A percentile compares a stretch with the other conserved stretches of the same genome.
These are phyloP conservation scores for Coemansia sp. DNA, from an alignment of 192 early-diverging fungal genomes.

Conservation along the genomic window DNA sequence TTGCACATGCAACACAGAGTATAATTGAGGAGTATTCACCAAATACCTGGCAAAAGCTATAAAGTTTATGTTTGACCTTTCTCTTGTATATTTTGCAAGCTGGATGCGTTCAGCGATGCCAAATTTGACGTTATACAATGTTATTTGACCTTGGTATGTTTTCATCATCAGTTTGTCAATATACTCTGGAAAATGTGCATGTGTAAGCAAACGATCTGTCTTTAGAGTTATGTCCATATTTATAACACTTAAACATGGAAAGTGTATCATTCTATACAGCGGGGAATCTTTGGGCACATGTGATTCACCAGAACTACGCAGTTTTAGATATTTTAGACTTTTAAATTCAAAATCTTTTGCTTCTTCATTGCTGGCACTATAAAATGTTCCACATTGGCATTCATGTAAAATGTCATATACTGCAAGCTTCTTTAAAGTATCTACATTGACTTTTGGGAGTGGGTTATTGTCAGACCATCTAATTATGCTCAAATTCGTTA, in stretches of 20 bases:
- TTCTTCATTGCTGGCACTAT: neutral
- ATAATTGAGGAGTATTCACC: neutral
- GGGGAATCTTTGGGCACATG: neutral
- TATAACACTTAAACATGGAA: neutral
- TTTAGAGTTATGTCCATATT: neutral
- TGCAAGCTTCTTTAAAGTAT: neutral
- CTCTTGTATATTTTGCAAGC: neutral
- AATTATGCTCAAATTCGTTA: neutral
- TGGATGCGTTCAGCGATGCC: neutral
- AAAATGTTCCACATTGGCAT: neutral
- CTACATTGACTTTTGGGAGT: neutral
- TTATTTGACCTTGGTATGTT: neutral
- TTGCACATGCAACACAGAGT: neutral
- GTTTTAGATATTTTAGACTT: neutral
- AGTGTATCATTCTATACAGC: neutral
- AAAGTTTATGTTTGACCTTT: neutral
- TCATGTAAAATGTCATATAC: neutral
- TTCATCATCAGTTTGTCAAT: neutral
- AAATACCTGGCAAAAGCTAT: neutral
- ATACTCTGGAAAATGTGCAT: neutral
- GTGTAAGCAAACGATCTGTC: neutral
- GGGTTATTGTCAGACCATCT: neutral
- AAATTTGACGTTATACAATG: neutral
- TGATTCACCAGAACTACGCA: neutral
- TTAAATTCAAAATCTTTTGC: neutral